Percentiles rank a stretch among this genome's conserved stretches.
Conservation (phyloP, 1,139 yeast species). For the Protomyces macrosporus region DNA sequence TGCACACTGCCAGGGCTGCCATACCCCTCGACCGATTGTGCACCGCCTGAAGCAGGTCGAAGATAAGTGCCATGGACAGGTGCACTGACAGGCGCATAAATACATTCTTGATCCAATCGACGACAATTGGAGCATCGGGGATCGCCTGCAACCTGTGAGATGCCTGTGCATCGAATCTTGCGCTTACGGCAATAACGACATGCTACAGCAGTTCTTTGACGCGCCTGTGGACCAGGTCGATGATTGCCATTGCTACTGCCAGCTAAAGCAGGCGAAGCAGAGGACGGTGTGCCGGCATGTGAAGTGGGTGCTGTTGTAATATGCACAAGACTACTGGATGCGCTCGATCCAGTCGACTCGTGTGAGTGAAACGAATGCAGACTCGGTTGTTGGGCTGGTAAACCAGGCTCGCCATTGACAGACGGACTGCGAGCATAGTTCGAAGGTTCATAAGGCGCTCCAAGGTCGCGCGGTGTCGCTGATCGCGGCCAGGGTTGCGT, state of each 20-base stretch:
- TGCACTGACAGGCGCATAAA: constrained; percentile 23
- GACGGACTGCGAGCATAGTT: background rate
- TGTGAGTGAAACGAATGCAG: background rate
- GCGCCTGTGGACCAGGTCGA: constrained; percentile 35
- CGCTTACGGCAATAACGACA: constrained; percentile 26
- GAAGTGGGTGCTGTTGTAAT: background rate
- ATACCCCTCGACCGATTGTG: too few relatives aligned
- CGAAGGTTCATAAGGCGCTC: too few relatives aligned
- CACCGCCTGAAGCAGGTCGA: background rate
- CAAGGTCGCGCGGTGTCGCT: too few relatives aligned
- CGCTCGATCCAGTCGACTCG: background rate
- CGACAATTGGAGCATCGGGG: constrained; percentile 23
- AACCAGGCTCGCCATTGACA: background rate
- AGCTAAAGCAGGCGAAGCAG: too few relatives aligned
- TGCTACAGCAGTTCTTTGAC: constrained; percentile 28
- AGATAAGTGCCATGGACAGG: background rate
- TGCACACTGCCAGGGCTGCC: too few relatives aligned
- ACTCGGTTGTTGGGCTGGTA: background rate
- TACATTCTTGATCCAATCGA: constrained; percentile 22
- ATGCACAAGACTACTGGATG: background rate
- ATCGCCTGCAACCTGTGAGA: constrained; percentile 20
- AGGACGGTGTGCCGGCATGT: background rate
- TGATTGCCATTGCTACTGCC: background rate
- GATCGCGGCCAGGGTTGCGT: too few relatives aligned
- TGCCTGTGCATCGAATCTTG: constrained; percentile 26